Evolutionary conservation across 1,284 basidiomycete genomes (phyloP), one percentile per base, ranked within the genome.

Genomic region (Grifola frondosa): DNA sequence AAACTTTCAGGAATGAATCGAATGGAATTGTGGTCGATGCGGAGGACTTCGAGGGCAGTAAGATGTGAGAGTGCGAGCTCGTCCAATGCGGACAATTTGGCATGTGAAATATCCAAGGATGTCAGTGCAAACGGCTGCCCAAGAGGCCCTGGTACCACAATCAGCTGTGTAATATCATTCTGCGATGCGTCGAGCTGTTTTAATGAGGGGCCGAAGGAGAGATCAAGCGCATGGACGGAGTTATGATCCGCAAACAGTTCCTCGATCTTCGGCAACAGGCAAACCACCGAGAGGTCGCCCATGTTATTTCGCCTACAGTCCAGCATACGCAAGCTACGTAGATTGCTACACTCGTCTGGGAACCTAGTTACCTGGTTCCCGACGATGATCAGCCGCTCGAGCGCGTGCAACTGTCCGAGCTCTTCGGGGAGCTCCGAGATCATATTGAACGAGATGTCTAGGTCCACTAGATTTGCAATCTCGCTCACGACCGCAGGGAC

Each of bases 361-460:
- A 99, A 81, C 42, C 71, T 75, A 1, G 79, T 72, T 38, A 99
- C 80, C 50, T 84, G 81, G 67, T 99, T 99, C 31, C 91, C 92
- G 11, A 96, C 86, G 26, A 97, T 78, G 39, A 89, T 77, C n/a
- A 99, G 75, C 22, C 81, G 72, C 56, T 91, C 82, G 26, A 97
- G 75, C 4, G 77, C 74, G 28, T 66, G 67, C 40, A 99, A 71
- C 30, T 80, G 71, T 1, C 86, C 87, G 37, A 99, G 83, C 42
- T 88, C 80, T 20, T 88, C 79, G 0, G 96, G 95, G 3, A 99
- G 74, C 37, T 83, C 78, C 0, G 78, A 75, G 54, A 99, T 88
- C 62, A 79, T 82, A 69, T 99, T 99, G 75, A 98, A 98, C 0
- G 96, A 98, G 32, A 97, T 77, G 62, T 99, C 96, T 16, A 99